These are phyloP conservation scores for Dunaliella sp. DNA, from an alignment of 139 green algal genomes.

Conservation along the genomic window DNA sequence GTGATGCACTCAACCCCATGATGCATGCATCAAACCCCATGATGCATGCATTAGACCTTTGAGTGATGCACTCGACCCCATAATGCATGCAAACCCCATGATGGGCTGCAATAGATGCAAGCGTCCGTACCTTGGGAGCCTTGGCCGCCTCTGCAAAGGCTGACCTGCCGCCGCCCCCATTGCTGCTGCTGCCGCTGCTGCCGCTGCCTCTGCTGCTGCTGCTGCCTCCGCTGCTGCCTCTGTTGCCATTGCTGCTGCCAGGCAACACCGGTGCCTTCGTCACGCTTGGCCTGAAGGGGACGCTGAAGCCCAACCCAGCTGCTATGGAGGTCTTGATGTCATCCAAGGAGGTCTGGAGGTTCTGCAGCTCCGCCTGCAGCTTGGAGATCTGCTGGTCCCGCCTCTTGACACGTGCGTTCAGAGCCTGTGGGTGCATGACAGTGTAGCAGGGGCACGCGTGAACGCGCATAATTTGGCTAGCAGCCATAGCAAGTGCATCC, in stretches of 20 bases:
- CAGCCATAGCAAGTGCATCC: no score
- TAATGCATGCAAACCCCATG: no score
- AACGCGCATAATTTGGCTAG: no score
- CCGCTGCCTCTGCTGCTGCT: neutral
- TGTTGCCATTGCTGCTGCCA: neutral
- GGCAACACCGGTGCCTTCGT: neutral
- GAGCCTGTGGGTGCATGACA: neutral
- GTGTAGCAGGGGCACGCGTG: no score
- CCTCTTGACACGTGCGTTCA: neutral
- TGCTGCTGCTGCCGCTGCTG: neutral
- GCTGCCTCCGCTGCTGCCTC: neutral
- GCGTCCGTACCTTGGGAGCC: neutral
- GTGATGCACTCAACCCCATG: no score
- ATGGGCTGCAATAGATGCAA: no score
- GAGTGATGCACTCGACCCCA: no score
- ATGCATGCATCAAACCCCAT: no score
- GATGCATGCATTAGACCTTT: no score
- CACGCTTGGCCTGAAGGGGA: neutral
- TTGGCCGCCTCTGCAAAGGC: neutral
- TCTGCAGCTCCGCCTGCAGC: neutral
- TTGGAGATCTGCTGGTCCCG: neutral
- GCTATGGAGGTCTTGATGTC: neutral
- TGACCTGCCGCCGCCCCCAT: neutral
- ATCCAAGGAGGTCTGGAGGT: neutral
- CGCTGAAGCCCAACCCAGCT: neutral